Percentiles rank a stretch among this genome's conserved stretches.
Evolutionary conservation across 2,329 filamentous ascomycete species (phyloP).

Genomic region (Aspergillus pseudoviridinutans): DNA sequence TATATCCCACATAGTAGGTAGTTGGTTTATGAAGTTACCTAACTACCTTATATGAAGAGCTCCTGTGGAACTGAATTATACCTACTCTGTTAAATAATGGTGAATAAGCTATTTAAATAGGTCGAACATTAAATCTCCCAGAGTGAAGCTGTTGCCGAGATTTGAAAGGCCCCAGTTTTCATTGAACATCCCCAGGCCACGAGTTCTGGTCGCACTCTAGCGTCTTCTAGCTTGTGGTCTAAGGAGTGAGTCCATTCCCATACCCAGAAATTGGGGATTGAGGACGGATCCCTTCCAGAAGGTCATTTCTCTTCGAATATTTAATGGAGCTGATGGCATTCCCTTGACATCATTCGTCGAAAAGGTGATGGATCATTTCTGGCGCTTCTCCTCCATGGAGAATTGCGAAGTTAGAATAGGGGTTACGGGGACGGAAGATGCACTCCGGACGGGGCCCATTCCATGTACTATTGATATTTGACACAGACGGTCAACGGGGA

Average conservation of each 20-base stretch:
- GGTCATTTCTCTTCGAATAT: background rate
- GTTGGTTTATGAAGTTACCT: too few species aligned
- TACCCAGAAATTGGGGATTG: conserved; percentile 9
- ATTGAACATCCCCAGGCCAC: conserved; percentile 23
- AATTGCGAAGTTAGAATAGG: background rate
- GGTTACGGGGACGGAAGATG: background rate
- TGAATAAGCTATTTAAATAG: background rate
- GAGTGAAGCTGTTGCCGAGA: background rate
- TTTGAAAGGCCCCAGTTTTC: conserved; percentile 2
- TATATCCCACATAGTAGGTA: background rate
- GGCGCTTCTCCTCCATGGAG: background rate
- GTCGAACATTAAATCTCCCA: background rate
- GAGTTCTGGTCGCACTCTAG: conserved; percentile 28
- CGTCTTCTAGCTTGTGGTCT: conserved; percentile 28
- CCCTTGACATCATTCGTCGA: conserved; percentile 7
- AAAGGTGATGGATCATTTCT: background rate
- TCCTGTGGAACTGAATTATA: background rate
- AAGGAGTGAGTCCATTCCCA: conserved; percentile 7
- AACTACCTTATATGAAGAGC: background rate
- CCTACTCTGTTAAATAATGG: background rate
- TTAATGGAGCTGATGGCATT: background rate
- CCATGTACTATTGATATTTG: background rate
- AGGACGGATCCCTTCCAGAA: conserved; percentile 5
- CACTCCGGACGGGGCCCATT: background rate
- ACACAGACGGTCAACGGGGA: background rate